Base-by-base conservation (phyloP, 257 asterid species). In the Solanum sejunctum region DNA sequence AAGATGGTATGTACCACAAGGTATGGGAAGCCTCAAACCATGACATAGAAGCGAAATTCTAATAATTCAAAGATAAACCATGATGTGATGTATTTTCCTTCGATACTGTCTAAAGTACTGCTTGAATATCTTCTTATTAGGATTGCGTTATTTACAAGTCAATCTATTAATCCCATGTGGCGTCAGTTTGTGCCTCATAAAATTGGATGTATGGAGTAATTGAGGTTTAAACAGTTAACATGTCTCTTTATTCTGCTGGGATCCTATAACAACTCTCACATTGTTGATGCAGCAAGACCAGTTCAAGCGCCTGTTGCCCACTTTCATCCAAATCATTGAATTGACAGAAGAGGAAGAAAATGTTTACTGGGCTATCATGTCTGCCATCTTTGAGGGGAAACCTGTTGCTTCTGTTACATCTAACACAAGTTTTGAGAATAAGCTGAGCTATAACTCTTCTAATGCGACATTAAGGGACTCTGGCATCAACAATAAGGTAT, bases 1-100 rank as follows among this genome's bases (percentile, higher is more conserved):
- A 93, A 85, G 99, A 96, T 89, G 98, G 98, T 69, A 94, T 96
- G 83, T 93, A 92, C 86, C 99, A 96, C 90, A 96, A 96, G 97
- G 98, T 93, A 91, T 81, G 84, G 83, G 52, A n/a, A 55, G 51
- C 86, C 39, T 82, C 72, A 43, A 43, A 82, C 71, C 47, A 52
- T 78, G 82, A 51, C 82, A 2, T 52, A 64, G 61, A 26, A 51
- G 26, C 52, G 12, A 16, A 78, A 78, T 78, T 51, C 12, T 26
- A 4, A 15, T 63, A 28, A 26, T 26, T 5, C 23, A 78, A 78
- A 23, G 47, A 5, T 52, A 52, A 51, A 78, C 15, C 11, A 2
- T 78, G 64, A 77, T 26, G 47, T 49, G 56, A n/a, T 51, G 57
- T 56, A 80, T 72, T 77, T 66, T 60, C 43, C 45, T 45, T 17